Base-by-base conservation (phyloP, 2,329 filamentous ascomycete genomes). In the Calonectria pteridis region DNA sequence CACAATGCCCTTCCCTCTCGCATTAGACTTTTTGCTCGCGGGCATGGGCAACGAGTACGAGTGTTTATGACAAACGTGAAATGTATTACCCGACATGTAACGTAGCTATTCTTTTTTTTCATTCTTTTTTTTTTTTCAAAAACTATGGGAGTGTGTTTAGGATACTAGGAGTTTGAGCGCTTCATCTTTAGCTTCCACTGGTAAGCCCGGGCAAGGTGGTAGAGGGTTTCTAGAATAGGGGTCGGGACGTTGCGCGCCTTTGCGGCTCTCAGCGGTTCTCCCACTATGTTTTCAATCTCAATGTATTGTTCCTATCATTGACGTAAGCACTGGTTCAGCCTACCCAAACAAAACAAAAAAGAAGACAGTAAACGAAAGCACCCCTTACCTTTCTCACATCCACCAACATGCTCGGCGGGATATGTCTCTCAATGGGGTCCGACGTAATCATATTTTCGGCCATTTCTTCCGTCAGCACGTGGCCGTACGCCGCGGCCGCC, bases 1-100 rank as follows among this genome's bases (percentile, higher is more conserved):
- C 26, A 67, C 78, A 55, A 75, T 83, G 23, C 77, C 79, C 6
- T 75, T 83, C 18, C 82, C 82, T 14, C 81, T 80, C 14, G 80
- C 82, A 16, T 65, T 83, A 33, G 82, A 83, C 46, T 78, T 82
- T 26, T 73, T 83, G 29, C 69, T 83, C n/a, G 82, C 82, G 10
- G 82, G 82, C 0, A 79, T 82, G 72, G 79, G 75, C 10, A 79
- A 75, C 10, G 76, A 80, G 43, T 80, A 80, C 35, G 78, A 80
- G 33, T 78, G 78, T 33, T 33, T 69, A 35, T 74, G 18, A 35
- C 31, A 26, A n/a, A 23, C 1, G 11, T 55, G 23, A 35, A 37
- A 59, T 59, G 55, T 26, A 37, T 58, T 59, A 28, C 6, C 55
- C 31, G 26, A 11, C n/a, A 59, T 59, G 31, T 59, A 26, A 23